A percentile compares a stretch with the other conserved stretches of the same genome.
phyloP scores from a whole-genome alignment of 2,329 filamentous ascomycete genomes.

The Domatiomyces globalis region DNA sequence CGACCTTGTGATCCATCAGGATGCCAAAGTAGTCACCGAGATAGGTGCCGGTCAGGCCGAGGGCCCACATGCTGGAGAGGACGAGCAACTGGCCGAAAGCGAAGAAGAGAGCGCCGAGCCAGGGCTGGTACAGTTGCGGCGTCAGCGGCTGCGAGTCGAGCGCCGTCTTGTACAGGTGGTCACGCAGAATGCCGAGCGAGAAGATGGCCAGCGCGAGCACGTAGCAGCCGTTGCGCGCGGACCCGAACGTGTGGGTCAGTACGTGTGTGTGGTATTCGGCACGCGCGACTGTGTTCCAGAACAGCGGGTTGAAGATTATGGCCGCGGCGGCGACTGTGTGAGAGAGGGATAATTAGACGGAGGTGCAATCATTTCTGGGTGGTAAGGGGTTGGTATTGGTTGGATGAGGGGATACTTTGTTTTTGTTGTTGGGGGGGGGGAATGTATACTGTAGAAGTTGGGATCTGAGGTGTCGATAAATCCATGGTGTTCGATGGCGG shows the following conservation, averaged over 20 bases:
- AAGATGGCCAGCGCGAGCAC: slow-evolving; percentile 80
- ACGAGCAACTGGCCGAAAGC: slow-evolving; percentile 69
- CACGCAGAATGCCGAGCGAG: slow-evolving; percentile 74
- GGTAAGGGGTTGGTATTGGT: no score
- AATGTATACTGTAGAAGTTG: neutral
- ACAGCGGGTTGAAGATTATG: slow-evolving; percentile 94
- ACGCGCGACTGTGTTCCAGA: slow-evolving; percentile 56
- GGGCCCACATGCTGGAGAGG: slow-evolving; percentile 73
- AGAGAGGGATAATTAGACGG: neutral
- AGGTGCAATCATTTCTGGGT: neutral
- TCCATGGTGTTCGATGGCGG: neutral
- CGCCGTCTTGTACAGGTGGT: slow-evolving; percentile 74
- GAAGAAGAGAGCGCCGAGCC: slow-evolving; percentile 58
- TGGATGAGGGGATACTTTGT: no score
- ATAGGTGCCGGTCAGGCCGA: slow-evolving; percentile 91
- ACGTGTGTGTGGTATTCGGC: slow-evolving; percentile 83
- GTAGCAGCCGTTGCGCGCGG: slow-evolving; percentile 71
- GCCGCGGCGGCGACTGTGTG: slow-evolving; percentile 60
- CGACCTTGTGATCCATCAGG: slow-evolving; percentile 88
- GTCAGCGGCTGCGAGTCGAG: slow-evolving; percentile 63
- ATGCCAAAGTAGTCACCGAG: slow-evolving; percentile 98
- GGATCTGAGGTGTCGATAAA: neutral
- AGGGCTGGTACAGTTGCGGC: slow-evolving; percentile 52
- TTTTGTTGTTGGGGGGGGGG: no score
- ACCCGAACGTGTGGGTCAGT: slow-evolving; percentile 76